Percentiles rank a stretch among this genome's conserved stretches.
Conservation (phyloP, 2,329 filamentous ascomycete genomes). For the Fusarium dimerum region DNA sequence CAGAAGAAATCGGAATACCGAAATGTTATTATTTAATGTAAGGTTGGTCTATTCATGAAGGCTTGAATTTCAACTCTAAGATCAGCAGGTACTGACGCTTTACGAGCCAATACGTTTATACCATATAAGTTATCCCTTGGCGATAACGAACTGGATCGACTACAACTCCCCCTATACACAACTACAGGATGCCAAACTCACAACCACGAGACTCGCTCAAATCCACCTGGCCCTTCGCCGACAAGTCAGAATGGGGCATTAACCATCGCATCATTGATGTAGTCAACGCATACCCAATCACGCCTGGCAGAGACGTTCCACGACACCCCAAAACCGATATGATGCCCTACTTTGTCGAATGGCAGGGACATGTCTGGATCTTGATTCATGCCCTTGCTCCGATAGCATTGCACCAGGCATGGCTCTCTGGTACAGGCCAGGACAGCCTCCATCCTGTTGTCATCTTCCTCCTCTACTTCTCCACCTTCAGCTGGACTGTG, state of each 20-base stretch:
- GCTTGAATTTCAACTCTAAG: no score
- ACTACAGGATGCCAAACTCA: not conserved
- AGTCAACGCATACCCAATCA: constrained; percentile 5
- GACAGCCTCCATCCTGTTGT: constrained; percentile 2
- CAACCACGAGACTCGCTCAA: constrained; percentile 3
- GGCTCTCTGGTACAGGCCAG: not conserved
- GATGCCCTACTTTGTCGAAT: constrained; percentile 8
- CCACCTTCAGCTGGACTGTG: constrained; percentile 5
- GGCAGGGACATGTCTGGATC: constrained; percentile 12
- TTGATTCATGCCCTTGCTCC: constrained; percentile 8
- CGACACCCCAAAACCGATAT: constrained; percentile 8
- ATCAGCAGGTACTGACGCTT: no score
- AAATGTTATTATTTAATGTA: not conserved
- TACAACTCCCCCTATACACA: not conserved
- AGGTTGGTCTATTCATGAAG: no score
- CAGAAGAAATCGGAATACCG: not conserved
- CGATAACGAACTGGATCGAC: no score
- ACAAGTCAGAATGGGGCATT: constrained; percentile 6
- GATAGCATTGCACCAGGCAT: constrained; percentile 4
- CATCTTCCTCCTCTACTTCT: constrained; percentile 10
- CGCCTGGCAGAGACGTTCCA: constrained; percentile 3
- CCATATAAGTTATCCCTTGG: not conserved
- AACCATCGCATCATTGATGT: constrained; percentile 6
- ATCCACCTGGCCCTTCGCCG: constrained; percentile 9
- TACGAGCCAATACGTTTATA: not conserved